Base-by-base conservation (phyloP, 73 alveolate genomes). In the Blepharisma stoltei region DNA sequence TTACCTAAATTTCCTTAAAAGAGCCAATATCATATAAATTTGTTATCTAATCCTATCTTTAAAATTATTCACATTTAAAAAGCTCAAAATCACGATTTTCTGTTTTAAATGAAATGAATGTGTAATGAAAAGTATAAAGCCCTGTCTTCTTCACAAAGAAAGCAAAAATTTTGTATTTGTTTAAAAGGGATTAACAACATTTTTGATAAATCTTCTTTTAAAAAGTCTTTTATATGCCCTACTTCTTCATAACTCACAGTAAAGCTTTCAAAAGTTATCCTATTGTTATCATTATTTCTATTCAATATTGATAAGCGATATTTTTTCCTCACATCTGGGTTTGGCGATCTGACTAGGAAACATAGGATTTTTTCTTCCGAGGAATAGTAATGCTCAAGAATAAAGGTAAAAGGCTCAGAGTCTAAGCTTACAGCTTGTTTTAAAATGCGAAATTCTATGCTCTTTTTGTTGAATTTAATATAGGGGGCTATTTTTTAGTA, bases 341-440 rank as follows among this genome's bases (percentile, higher is more conserved):
- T 60, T 1, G 49, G 55, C 2, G 76, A 25, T n/a, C 76, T n/a
- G 41, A 60, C 76, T 11, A 60, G 3, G 21, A 60, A 60, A 27
- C 41, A 20, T 27, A 60, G 14, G 55, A 60, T 0, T 60, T 60
- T 60, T 25, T 60, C 49, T 21, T 60, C n/a, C 0, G 76, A 21
- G 0, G 41, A 20, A 21, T 60, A 60, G 21, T 60, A 60, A 60
- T 60, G 76, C 76, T 60, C 76, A 60, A 60, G 76, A 27, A 60
- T 60, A 60, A 21, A 60, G 52, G 52, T 60, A 27, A 21, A 21
- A 60, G 49, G 55, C 21, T 11, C 37, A 11, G 52, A 37, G 20
- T 21, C 21, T 21, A 9, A 9, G 49, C 49, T 37, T 60, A 21
- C n/a, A 21, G 76, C 76, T 60, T 60, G 76, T 4, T 60, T 60